Evolutionary conservation across 1,139 yeast species (phyloP).

Genomic region (Candida frijolesensis): DNA sequence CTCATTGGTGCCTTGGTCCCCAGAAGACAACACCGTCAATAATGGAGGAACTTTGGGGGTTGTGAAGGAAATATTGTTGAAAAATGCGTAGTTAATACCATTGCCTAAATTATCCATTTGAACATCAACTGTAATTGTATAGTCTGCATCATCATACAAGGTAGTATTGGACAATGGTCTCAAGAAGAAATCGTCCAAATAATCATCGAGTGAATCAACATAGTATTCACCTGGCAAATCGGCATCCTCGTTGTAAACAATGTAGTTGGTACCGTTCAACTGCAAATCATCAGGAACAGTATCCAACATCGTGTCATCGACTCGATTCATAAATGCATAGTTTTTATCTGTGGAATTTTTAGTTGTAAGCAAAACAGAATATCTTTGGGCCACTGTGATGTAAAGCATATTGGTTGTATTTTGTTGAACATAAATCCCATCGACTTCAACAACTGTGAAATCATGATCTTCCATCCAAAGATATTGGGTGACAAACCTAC

Average conservation of each 20-base stretch:
- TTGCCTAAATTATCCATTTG: constrained; percentile 70
- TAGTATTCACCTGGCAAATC: constrained; percentile 27
- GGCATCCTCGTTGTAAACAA: constrained; percentile 47
- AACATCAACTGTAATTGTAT: constrained; percentile 57
- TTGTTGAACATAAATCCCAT: constrained; percentile 67
- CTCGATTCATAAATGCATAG: constrained; percentile 61
- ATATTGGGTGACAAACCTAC: constrained; percentile 73
- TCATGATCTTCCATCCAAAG: constrained; percentile 68
- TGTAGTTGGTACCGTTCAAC: constrained; percentile 54
- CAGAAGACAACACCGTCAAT: constrained; percentile 57
- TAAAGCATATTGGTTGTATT: constrained; percentile 56
- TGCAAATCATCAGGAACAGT: constrained; percentile 54
- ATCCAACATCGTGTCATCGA: constrained; percentile 72
- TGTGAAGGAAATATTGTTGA: constrained; percentile 64
- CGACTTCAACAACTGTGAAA: constrained; percentile 69
- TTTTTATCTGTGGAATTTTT: constrained; percentile 49
- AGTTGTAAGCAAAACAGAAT: constrained; percentile 62
- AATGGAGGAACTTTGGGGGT: constrained; percentile 70
- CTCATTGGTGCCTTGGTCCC: constrained; percentile 47
- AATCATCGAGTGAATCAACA: constrained; percentile 25
- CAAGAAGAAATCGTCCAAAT: constrained; percentile 60
- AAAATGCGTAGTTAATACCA: constrained; percentile 76
- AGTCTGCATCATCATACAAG: constrained; percentile 61
- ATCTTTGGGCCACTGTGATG: constrained; percentile 72
- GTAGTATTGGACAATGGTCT: constrained; percentile 43